Evolutionary conservation across 164 flowering plant genomes (phyloP).

Genomic region (Houttuynia cordata): DNA sequence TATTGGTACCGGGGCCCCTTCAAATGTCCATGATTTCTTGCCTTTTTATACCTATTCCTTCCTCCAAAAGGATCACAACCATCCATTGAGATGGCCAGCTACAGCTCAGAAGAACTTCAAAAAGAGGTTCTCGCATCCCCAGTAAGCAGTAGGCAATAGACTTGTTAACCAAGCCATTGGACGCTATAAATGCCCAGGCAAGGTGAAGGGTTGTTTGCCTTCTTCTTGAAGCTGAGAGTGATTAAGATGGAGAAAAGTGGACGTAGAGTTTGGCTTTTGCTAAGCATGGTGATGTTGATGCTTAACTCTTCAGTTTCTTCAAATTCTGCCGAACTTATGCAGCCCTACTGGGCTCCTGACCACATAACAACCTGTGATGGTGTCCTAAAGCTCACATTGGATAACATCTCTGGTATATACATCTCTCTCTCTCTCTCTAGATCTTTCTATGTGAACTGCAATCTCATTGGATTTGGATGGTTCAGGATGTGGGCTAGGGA

Average conservation of each 20-base stretch:
- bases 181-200: background rate
- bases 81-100: background rate
- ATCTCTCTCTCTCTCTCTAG: background rate
- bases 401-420: slow-evolving; percentile 15
- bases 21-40: background rate
- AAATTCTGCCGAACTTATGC: slow-evolving; percentile 17
- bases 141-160: background rate
- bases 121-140: background rate
- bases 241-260: background rate
- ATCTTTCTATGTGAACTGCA: background rate
- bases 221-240: background rate
- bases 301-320: slow-evolving; percentile 1
- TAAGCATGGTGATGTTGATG: background rate
- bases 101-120: background rate
- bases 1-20: background rate
- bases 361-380: slow-evolving; percentile 15
- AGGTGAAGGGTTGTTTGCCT: background rate
- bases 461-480: background rate
- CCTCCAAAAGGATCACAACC: no score
- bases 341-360: slow-evolving; percentile 28
- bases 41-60: background rate
- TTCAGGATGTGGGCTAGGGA: slow-evolving; percentile 29
- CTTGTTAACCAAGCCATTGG: background rate
- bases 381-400: slow-evolving; percentile 10
- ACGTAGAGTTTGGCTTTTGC: background rate